phyloP scores from a whole-genome alignment of 2,329 filamentous ascomycete genomes.

The Colletotrichum cordylinicola region DNA sequence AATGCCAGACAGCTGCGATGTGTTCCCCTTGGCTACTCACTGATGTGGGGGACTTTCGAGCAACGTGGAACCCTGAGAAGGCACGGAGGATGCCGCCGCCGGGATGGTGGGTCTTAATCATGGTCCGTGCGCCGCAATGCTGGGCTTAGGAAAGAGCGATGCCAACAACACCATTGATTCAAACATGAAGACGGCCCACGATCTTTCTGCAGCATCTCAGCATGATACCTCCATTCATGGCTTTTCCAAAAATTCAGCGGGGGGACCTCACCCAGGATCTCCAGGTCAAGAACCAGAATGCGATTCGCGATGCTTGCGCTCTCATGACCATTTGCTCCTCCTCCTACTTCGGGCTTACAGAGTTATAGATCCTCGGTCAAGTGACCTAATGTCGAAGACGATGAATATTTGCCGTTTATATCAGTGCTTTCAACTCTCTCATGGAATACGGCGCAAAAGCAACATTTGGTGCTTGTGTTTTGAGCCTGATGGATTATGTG shows the following conservation, averaged over 20 bases:
- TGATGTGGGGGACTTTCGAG: slow-evolving; percentile 50
- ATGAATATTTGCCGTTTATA: background rate
- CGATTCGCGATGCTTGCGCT: background rate
- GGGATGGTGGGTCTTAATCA: background rate
- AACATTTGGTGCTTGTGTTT: background rate
- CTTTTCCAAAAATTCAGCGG: background rate
- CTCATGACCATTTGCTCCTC: background rate
- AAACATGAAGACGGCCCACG: background rate
- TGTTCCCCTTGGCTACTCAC: slow-evolving; percentile 25
- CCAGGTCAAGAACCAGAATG: background rate
- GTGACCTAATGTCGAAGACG: background rate
- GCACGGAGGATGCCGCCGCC: slow-evolving; percentile 45
- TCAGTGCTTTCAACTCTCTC: background rate
- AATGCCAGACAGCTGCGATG: slow-evolving; percentile 27
- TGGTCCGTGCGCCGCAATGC: slow-evolving; percentile 5
- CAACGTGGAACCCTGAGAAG: slow-evolving; percentile 57
- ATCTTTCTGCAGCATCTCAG: background rate
- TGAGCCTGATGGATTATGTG: no score
- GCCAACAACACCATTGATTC: background rate
- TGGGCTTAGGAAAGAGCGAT: background rate
- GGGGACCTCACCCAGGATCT: background rate
- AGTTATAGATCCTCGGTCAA: background rate
- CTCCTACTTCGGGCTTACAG: background rate
- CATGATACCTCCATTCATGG: background rate
- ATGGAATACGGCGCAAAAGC: background rate